Base-by-base conservation (phyloP, 2,329 filamentous ascomycete species). In the Fusarium anthophilum region DNA sequence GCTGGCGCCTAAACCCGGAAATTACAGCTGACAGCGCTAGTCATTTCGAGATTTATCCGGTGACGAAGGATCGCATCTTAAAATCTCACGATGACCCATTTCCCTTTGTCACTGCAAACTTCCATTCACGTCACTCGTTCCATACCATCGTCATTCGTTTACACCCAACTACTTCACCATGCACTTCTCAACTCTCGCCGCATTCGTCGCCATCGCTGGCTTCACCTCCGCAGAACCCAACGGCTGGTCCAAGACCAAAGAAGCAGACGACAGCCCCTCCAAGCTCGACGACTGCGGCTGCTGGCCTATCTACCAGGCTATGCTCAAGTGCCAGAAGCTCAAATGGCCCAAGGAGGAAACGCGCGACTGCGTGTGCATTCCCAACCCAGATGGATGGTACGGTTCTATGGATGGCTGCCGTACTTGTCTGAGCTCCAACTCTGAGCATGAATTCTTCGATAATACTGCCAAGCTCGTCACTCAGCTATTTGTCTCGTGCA, bases 241-340 rank as follows among this genome's bases (percentile, higher is more conserved):
- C 53, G 73, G 73, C 54, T 75, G 73, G 73, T 75, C 73, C 28
- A 63, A 63, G 35, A 73, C 66, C 38, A 76, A 63, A 15, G 38
- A 56, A 47, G 73, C 73, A 5, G n/a, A 41, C 8, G 73, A 75
- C 15, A 72, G 73, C 44, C 73, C 73, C n/a, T 66, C 70, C 0
- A 75, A 75, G 11, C 70, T 75, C 32, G 73, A 75, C 26, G 73
- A 75, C 66, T 75, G 73, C 50, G 73, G 73, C 24, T 75, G 73
- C 63, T 66, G 66, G 66, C 73, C 70, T n/a, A 76, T 76, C 39
- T 74, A 76, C 24, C 60, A 75, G 45, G 66, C 73, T 6, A 76
- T 75, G 14, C 63, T 74, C 13, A 44, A 44, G 28, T 75, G 73
- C 39, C 73, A 75, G 22, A 74, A 74, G n/a, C 63, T 75, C 1